Percentiles rank a stretch among this genome's conserved stretches.
Evolutionary conservation across 2,329 filamentous ascomycete genomes (phyloP).

Genomic region (Talaromyces sp.): DNA sequence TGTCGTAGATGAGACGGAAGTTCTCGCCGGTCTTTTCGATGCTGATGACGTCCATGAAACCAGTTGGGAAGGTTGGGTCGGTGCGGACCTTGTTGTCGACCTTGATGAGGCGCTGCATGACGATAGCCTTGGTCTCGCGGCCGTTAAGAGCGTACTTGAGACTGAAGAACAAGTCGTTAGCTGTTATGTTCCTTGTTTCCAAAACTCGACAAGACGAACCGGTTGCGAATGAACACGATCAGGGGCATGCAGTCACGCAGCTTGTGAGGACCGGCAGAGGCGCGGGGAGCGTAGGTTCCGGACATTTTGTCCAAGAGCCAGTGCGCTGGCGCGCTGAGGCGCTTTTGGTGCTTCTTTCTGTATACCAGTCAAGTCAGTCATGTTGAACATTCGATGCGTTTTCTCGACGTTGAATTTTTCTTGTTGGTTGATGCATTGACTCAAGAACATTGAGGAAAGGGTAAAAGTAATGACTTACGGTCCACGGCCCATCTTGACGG

Average conservation of each 20-base stretch:
- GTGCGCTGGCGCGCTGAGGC: conserved; percentile 97
- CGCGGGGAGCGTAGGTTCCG: conserved; percentile 71
- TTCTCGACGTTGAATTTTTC: neutral
- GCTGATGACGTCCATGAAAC: conserved; percentile 99
- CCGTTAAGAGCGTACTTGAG: conserved; percentile 99
- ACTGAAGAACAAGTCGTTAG: conserved; percentile 56
- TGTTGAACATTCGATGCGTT: conserved; percentile 6
- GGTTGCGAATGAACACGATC: conserved; percentile 92
- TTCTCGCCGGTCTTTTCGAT: conserved; percentile 99
- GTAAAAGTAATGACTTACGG: conserved; percentile 46
- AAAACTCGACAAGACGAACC: conserved; percentile 35
- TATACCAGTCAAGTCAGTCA: conserved; percentile 22
- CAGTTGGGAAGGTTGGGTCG: conserved; percentile 93
- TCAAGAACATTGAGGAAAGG: neutral
- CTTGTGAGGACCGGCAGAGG: conserved; percentile 92
- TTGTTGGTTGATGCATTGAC: neutral
- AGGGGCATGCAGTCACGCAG: conserved; percentile 97
- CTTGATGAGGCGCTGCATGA: conserved; percentile 99
- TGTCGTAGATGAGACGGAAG: conserved; percentile 99
- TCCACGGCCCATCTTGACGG: conserved; percentile 52
- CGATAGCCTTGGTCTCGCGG: conserved; percentile 94
- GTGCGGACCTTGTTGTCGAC: conserved; percentile 99
- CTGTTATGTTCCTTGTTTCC: conserved; percentile 13
- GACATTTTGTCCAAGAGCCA: conserved; percentile 99
- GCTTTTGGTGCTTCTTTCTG: conserved; percentile 99